Evolutionary conservation across 352 stramenopile species (phyloP), one percentile per base, ranked within the genome.

Genomic region (Phytophthora uliginosa): DNA sequence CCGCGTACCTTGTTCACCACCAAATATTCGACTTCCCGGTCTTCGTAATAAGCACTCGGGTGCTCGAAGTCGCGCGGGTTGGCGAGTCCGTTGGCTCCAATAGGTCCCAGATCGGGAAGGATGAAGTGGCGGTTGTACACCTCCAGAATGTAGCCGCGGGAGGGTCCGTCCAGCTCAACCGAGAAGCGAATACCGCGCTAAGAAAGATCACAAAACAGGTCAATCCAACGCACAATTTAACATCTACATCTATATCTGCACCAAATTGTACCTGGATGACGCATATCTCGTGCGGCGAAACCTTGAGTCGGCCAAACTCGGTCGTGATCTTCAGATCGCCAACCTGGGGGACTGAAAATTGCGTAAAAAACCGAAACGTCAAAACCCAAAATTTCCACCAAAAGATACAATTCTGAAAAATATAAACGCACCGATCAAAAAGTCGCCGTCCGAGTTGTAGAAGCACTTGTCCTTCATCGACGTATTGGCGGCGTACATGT

Each of bases 361-460:
- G 40, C 12, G 45, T 22, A 13, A 34, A 34, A 28, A 47, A 33
- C 40, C 8, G 50, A 17, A 24, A 42, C 34, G 31, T 12, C 59
- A 17, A 51, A 59, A 20, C 3, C 47, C 38, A 51, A 40, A n/a
- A n/a, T 45, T 45, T 38, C 26, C 10, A 22, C 42, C 10, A 13
- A 24, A 62, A 31, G 4, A 6, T 17, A 3, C 42, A 63, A 26
- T 2, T 22, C 28, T 31, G 28, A 31, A 31, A 31, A 31, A 31
- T 31, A 65, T 3, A 9, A 31, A 65, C 64, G 24, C 64, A 90
- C 82, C 86, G 60, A 99, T 98, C 51, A 99, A 83, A 51, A 99
- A 97, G 69, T 99, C 98, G 63, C 98, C 98, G 78, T 99, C 98
- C 56, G 91, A 95, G 83, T 99, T 99, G 85, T 98, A 98, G 34